These are phyloP conservation scores for Graphium sp. DNA, from an alignment of 2,329 filamentous ascomycete species.

Conservation along the genomic window DNA sequence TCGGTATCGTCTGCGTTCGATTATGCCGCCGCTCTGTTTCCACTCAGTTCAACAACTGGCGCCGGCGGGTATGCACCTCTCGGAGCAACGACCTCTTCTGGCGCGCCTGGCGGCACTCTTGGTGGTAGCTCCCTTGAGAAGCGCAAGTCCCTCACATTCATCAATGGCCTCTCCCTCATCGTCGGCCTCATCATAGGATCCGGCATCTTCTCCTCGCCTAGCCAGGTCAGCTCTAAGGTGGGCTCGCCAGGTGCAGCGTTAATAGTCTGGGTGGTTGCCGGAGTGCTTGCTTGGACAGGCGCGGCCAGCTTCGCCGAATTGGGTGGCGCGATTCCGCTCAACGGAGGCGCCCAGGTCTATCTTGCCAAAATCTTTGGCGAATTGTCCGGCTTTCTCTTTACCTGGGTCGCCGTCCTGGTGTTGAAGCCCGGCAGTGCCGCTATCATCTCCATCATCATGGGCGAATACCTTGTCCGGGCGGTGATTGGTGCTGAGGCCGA, in stretches of 20 bases:
- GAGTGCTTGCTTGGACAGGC: slow-evolving; percentile 90
- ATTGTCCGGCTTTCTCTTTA: slow-evolving; percentile 82
- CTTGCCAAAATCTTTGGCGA: slow-evolving; percentile 94
- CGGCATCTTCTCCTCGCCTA: slow-evolving; percentile 89
- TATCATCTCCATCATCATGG: slow-evolving; percentile 95
- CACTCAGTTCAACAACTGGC: slow-evolving; percentile 65
- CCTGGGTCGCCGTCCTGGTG: slow-evolving; percentile 88
- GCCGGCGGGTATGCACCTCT: slow-evolving; percentile 67
- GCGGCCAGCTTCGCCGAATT: slow-evolving; percentile 91
- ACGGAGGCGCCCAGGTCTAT: slow-evolving; percentile 88
- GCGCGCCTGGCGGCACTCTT: slow-evolving; percentile 27
- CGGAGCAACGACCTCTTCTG: slow-evolving; percentile 51
- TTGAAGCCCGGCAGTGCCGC: slow-evolving; percentile 86
- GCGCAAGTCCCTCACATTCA: slow-evolving; percentile 85
- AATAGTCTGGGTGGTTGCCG: slow-evolving; percentile 82
- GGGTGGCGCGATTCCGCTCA: slow-evolving; percentile 86
- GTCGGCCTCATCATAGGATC: slow-evolving; percentile 90
- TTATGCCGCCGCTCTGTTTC: slow-evolving; percentile 85
- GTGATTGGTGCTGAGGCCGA: slow-evolving; percentile 75
- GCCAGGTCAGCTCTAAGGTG: slow-evolving; percentile 79
- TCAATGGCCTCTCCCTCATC: slow-evolving; percentile 84
- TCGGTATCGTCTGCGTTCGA: slow-evolving; percentile 90
- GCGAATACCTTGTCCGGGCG: slow-evolving; percentile 87
- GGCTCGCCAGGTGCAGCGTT: slow-evolving; percentile 82
- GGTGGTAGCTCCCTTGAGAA: slow-evolving; percentile 78